Percentiles rank a stretch among this genome's conserved stretches.
Evolutionary conservation across 371 early-diverging fungal species (phyloP).

Genomic region (Lichtheimia hyalospora): DNA sequence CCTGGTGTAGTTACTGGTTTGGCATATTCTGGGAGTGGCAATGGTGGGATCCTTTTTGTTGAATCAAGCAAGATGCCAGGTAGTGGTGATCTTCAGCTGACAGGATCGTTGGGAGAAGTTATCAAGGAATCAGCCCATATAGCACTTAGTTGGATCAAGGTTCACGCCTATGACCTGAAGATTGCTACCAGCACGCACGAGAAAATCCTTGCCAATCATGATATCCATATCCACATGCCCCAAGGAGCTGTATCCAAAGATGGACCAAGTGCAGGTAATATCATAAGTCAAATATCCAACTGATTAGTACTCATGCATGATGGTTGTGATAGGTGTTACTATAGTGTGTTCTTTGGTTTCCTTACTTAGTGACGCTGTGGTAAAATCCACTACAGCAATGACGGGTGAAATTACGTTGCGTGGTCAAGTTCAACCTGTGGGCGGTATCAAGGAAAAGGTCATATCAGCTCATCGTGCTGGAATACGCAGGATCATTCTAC

Average conservation of each 20-base stretch:
- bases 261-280: conserved; percentile 61
- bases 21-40: conserved; percentile 76
- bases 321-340: conserved; percentile 46
- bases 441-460: conserved; percentile 87
- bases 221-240: conserved; percentile 87
- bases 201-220: conserved; percentile 45
- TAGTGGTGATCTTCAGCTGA: conserved; percentile 66
- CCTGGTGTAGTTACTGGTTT: conserved; percentile 86
- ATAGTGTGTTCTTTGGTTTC: conserved; percentile 78
- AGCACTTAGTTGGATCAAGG: conserved; percentile 78
- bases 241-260: conserved; percentile 83
- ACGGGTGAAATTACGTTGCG: conserved; percentile 87
- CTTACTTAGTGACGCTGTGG: conserved; percentile 59
- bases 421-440: conserved; percentile 81
- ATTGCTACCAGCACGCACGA: conserved; percentile 32
- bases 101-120: conserved; percentile 85
- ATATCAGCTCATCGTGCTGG: conserved; percentile 82
- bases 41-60: conserved; percentile 78
- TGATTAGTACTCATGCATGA: not conserved
- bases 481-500: conserved; percentile 59
- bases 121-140: conserved; percentile 86
- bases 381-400: conserved; percentile 66
- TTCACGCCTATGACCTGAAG: conserved; percentile 62
- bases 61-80: conserved; percentile 80
- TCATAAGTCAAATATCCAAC: not conserved